Evolutionary conservation across 129 eudicot species (phyloP).

Genomic region (Flaveria brownii): DNA sequence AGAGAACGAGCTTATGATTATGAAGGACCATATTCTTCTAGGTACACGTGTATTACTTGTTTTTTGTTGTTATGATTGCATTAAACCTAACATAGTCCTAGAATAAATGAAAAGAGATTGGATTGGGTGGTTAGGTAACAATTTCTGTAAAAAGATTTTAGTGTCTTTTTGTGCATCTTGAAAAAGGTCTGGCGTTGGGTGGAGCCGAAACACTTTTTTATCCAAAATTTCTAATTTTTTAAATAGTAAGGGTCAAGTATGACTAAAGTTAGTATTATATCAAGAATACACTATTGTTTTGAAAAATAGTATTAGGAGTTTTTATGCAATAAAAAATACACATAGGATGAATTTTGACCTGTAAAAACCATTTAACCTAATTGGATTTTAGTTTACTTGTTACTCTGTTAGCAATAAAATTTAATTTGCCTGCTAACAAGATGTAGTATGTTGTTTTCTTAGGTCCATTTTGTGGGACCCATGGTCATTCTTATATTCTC

Average conservation of each 20-base stretch:
- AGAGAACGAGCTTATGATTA: constrained; percentile 74
- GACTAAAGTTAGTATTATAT: neutral
- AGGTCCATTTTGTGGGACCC: neutral
- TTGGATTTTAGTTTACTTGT: neutral
- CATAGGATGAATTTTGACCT: neutral
- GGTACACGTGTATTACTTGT: constrained; percentile 41
- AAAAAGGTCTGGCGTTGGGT: neutral
- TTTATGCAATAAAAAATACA: neutral
- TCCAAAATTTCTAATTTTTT: neutral
- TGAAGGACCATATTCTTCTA: constrained; percentile 77
- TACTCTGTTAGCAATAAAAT: neutral
- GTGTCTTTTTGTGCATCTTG: neutral
- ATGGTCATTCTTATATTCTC: neutral
- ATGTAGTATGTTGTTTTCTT: neutral
- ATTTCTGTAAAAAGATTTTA: neutral
- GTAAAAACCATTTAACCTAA: neutral
- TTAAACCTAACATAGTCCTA: neutral
- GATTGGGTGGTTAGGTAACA: neutral
- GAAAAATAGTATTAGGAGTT: neutral
- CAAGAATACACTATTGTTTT: neutral
- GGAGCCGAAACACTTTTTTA: neutral
- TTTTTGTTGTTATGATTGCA: neutral
- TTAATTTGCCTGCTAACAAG: neutral
- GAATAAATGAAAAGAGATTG: constrained; percentile 2
- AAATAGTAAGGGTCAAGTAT: neutral